Base-by-base conservation (phyloP, 306 rosid genomes). In the Gillenia trifoliata region DNA sequence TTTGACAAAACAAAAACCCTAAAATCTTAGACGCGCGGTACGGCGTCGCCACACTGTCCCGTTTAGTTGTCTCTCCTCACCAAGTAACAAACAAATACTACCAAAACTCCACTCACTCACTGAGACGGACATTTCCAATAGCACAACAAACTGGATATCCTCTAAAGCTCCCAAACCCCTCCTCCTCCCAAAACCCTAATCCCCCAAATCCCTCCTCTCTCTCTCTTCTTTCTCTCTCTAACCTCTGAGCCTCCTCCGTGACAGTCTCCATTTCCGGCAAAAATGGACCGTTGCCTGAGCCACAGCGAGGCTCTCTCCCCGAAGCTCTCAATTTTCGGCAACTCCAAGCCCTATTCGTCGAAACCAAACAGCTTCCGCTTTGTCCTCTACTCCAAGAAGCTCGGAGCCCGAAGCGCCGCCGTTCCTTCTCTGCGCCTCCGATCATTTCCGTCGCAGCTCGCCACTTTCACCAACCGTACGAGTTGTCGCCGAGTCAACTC, bases 271-370 rank as follows among this genome's bases (percentile, higher is more conserved):
- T 47, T 16, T 12, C 72, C 5, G 0, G 31, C 36, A 13, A 1
- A 63, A 29, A 82, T 85, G 82, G 82, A 66, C 9, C 76, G 81
- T 36, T 86, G 87, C 73, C 71, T 84, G 50, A 80, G 61, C 26
- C 78, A 68, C 60, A 77, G 82, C 59, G 70, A 78, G 16, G 29
- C 33, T 62, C 75, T 87, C 49, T 29, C 75, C 3, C 11, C 89
- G 19, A n/a, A 45, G 2, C 64, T 49, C 22, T 66, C 77, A 45
- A 5, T 59, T 45, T 41, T 74, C 33, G 72, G 72, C 68, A 50
- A 74, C 16, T 36, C 72, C 52, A 60, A 66, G 23, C 82, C 20
- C n/a, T 30, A 30, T 3, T 41, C 54, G 25, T 71, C 79, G 9
- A 83, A 74, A 61, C 76, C 70, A 56, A 75, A 31, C 78, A 7